Evolutionary conservation across 768 basidiomycete species (phyloP).

Genomic region (Rhodotorula kratochvilovae): DNA sequence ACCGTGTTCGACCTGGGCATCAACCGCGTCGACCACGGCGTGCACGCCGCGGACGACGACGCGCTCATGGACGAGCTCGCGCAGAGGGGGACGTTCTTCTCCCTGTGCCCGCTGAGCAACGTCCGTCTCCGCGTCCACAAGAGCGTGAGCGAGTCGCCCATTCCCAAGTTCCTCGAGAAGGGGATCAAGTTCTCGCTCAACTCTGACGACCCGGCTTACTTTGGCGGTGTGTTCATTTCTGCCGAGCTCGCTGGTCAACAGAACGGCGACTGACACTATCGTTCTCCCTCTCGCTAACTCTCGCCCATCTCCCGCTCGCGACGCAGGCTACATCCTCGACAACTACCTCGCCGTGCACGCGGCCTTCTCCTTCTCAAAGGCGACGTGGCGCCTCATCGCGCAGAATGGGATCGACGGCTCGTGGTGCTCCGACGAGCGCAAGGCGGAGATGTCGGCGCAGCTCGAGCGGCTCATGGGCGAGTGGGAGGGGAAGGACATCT

Average conservation of each 20-base stretch:
- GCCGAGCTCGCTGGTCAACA: no score
- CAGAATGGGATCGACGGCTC: constrained; percentile 35
- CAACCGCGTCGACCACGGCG: constrained; percentile 40
- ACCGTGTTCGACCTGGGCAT: constrained; percentile 27
- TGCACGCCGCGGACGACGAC: constrained; percentile 37
- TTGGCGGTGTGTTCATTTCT: constrained; percentile 35
- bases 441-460: constrained; percentile 27
- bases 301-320: not conserved
- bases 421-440: constrained; percentile 35
- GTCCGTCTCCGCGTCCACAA: constrained; percentile 28
- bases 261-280: no score
- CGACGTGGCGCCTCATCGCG: constrained; percentile 35
- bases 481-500: constrained; percentile 35
- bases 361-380: constrained; percentile 30
- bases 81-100: constrained; percentile 23
- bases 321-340: constrained; percentile 34
- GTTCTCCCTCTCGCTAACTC: no score
- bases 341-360: constrained; percentile 39
- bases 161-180: constrained; percentile 33
- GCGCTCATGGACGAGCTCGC: constrained; percentile 35
- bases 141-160: constrained; percentile 35
- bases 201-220: constrained; percentile 41
- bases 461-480: constrained; percentile 24
- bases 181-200: constrained; percentile 42
- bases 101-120: constrained; percentile 42